Percentiles rank a stretch among this genome's conserved stretches.
Evolutionary conservation across 2,329 filamentous ascomycete species (phyloP).

Genomic region (Colletotrichum viniferum): DNA sequence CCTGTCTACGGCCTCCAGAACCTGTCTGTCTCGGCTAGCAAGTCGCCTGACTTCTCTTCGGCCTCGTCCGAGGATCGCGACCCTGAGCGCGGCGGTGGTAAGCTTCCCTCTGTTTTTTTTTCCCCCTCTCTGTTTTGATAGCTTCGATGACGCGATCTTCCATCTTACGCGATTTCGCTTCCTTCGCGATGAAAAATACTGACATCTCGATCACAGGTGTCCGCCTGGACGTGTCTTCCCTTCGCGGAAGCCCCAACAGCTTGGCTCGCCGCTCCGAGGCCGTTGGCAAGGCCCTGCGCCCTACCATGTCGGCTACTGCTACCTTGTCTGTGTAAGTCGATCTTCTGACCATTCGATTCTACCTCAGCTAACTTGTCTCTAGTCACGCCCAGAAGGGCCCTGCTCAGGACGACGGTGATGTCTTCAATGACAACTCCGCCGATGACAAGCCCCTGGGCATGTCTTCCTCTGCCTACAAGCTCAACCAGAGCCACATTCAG

Average conservation of each 20-base stretch:
- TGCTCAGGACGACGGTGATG: not conserved
- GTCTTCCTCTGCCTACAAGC: not conserved
- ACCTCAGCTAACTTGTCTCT: not conserved
- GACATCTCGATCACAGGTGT: not conserved
- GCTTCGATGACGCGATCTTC: not conserved
- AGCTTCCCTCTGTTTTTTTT: not conserved
- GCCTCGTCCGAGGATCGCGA: not conserved
- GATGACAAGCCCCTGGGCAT: not conserved
- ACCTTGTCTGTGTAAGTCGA: not conserved
- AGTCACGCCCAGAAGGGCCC: not conserved
- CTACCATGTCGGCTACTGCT: conserved; percentile 14
- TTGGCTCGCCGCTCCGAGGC: not conserved
- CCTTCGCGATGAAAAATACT: not conserved
- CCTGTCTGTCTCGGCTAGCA: not conserved
- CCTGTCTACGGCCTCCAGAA: not conserved
- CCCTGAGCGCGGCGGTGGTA: conserved; percentile 2
- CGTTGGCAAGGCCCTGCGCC: conserved; percentile 1
- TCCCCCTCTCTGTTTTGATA: not conserved
- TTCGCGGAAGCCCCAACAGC: conserved; percentile 4
- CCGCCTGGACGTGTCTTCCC: not conserved
- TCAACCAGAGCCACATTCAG: conserved; percentile 2
- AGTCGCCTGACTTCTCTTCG: not conserved
- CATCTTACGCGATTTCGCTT: not conserved
- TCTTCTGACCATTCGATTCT: too few species aligned
- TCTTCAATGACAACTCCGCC: not conserved